Base-by-base conservation (phyloP, 805 yeast species). In the Kluyveromyces wickerhamii region DNA sequence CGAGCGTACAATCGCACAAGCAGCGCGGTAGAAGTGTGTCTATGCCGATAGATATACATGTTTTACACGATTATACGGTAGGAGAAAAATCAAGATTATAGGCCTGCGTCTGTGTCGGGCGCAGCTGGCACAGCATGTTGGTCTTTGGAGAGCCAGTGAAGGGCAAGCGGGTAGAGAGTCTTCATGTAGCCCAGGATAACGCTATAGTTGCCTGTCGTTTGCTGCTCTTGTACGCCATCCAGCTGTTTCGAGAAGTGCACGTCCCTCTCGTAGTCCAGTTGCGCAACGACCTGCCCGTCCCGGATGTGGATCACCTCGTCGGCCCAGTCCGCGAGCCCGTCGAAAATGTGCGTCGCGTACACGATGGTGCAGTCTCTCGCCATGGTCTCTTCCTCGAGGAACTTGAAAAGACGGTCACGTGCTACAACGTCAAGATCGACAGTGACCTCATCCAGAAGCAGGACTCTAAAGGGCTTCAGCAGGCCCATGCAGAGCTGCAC, bases 311-410 rank as follows among this genome's bases (percentile, higher is more conserved):
- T 67, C 7, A 92, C 65, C 35, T 81, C 67, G 24, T 94, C 82
- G 19, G 96, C 94, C 95, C 97, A 92, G 30, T 69, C 67, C 10
- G 85, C 86, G 38, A 92, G 69, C 0, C 98, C 98, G 51, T 92
- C 98, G 57, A 92, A 92, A 31, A 92, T 92, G 52, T 92, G 98
- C 0, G 98, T 92, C 3, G 97, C 92, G 54, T 92, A 92, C 4
- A 89, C 77, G 23, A 92, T 84, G 31, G 87, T 76, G 41, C 94
- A 77, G 13, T 69, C 60, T 39, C 97, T 67, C 0, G 62, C 52
- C 32, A 63, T 65, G 4, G 96, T 85, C 54, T 92, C 98, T n/a
- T 60, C 51, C 44, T 69, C 70, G 47, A 92, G 63, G 53, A 84
- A 92, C 1, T 68, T 63, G 42, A 92, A 63, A 32, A 92, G 62